Percentiles rank a stretch among this genome's conserved stretches.
phyloP scores from a whole-genome alignment of 805 yeast genomes.

The Candida stauntonica region DNA sequence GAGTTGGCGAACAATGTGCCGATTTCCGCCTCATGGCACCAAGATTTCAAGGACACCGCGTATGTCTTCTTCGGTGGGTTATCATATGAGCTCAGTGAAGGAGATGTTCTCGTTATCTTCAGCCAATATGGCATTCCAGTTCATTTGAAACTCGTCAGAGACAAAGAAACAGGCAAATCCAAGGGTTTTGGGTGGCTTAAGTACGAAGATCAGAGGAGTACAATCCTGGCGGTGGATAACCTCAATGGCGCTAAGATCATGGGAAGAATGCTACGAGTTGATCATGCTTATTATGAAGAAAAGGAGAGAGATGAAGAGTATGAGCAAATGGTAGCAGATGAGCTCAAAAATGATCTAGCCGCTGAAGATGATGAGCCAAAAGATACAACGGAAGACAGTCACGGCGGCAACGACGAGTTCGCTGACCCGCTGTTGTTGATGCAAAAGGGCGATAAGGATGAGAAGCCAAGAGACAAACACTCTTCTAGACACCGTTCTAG shows the following conservation, averaged over 20 bases:
- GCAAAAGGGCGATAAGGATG: too few relatives aligned
- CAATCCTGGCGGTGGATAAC: slow-evolving; percentile 85
- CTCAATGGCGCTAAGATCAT: slow-evolving; percentile 61
- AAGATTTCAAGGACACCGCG: slow-evolving; percentile 72
- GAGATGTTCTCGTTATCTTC: slow-evolving; percentile 72
- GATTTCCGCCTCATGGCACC: slow-evolving; percentile 80
- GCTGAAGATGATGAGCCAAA: slow-evolving; percentile 9
- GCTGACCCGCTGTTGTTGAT: slow-evolving; percentile 24
- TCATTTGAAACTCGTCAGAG: slow-evolving; percentile 64
- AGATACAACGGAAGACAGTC: not conserved
- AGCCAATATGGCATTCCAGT: slow-evolving; percentile 89
- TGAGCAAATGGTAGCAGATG: slow-evolving; percentile 33
- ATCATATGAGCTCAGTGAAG: slow-evolving; percentile 60
- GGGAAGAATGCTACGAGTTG: slow-evolving; percentile 55
- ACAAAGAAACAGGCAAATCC: slow-evolving; percentile 58
- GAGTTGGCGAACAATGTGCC: slow-evolving; percentile 63
- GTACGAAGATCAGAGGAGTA: slow-evolving; percentile 76
- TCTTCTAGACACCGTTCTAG: too few relatives aligned
- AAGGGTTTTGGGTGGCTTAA: slow-evolving; percentile 78
- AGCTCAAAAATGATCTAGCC: slow-evolving; percentile 29
- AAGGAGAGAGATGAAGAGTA: slow-evolving; percentile 48
- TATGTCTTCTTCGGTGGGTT: slow-evolving; percentile 75
- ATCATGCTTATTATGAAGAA: slow-evolving; percentile 63
- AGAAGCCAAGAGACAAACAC: not conserved
- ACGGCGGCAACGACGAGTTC: slow-evolving; percentile 22